phyloP scores from a whole-genome alignment of 1,284 basidiomycete species.

The Grifola frondosa region DNA sequence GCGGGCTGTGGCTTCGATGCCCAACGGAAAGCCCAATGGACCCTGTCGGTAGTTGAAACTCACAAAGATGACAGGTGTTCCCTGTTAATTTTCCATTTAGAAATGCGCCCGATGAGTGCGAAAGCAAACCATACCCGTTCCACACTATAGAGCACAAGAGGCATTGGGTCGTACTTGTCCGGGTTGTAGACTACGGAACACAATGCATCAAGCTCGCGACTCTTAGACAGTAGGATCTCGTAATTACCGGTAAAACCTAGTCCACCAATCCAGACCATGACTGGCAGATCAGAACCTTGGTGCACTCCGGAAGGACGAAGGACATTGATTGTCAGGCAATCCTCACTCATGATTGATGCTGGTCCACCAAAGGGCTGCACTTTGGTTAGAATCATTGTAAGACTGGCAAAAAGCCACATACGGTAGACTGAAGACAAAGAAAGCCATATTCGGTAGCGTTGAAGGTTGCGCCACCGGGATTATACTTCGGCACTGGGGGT shows the following conservation, averaged over 20 bases:
- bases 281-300: slow-evolving; percentile 32
- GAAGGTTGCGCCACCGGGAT: slow-evolving; percentile 9
- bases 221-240: too few species aligned
- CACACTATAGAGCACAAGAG: too few species aligned
- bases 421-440: slow-evolving; percentile 19
- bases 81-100: too few species aligned
- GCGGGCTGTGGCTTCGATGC: slow-evolving; percentile 40
- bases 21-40: slow-evolving; percentile 50
- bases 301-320: slow-evolving; percentile 38
- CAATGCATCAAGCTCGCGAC: too few species aligned
- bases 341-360: slow-evolving; percentile 39
- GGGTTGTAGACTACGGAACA: too few species aligned
- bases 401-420: slow-evolving; percentile 1
- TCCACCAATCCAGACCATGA: slow-evolving; percentile 37
- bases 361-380: too few species aligned
- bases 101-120: too few species aligned
- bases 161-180: too few species aligned
- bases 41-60: slow-evolving; percentile 55
- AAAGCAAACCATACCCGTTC: too few species aligned
- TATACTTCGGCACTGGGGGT: slow-evolving; percentile 15
- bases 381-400: too few species aligned
- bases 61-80: slow-evolving; percentile 54
- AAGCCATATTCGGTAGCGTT: slow-evolving; percentile 22
- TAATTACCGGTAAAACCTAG: slow-evolving; percentile 22
- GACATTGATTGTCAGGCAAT: slow-evolving; percentile 49